Base-by-base conservation (phyloP, 2,329 filamentous ascomycete genomes). In the Monilinia polystroma region DNA sequence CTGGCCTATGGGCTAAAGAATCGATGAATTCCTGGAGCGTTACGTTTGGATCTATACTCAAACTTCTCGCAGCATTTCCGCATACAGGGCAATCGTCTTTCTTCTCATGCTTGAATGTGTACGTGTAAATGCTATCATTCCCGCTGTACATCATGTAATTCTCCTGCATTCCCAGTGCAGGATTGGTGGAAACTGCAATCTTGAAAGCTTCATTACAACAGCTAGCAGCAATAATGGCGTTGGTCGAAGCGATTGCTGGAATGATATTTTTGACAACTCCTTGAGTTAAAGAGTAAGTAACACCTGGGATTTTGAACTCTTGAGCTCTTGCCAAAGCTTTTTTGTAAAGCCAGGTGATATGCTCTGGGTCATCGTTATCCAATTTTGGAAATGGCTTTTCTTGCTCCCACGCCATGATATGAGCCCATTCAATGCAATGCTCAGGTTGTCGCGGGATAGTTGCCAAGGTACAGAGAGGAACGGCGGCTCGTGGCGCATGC, bases 131-230 rank as follows among this genome's bases (percentile, higher is more conserved):
- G 71, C 90, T 86, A 75, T 96, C 94, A 75, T 98, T 93, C 57
- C 96, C 95, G 16, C 92, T 97, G 78, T 99, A 99, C 91, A 97
- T 97, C 93, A 98, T 98, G 80, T 99, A 99, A 77, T 97, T 96
- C 66, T 90, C 90, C 55, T 90, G 87, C 70, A 87, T 83, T 16
- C 90, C 91, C 20, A 99, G 83, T 70, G 88, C 89, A 0, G 94
- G 92, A 43, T 94, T 95, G 49, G 89, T 87, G 59, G 84, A 87
- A 18, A 92, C 96, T 53, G 90, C 91, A 70, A 99, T 91, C 80
- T 99, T 99, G 80, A 98, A 88, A 1, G 93, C 94, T 79, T 99
- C 95, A 72, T 97, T 98, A 79, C 95, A 98, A 79, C 94, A 98
- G 63, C 91, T 90, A 1, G 94, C 95, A 1, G 95, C 95, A 70